Evolutionary conservation across 306 rosid genomes (phyloP).

Genomic region (Clitoria ternatea): DNA sequence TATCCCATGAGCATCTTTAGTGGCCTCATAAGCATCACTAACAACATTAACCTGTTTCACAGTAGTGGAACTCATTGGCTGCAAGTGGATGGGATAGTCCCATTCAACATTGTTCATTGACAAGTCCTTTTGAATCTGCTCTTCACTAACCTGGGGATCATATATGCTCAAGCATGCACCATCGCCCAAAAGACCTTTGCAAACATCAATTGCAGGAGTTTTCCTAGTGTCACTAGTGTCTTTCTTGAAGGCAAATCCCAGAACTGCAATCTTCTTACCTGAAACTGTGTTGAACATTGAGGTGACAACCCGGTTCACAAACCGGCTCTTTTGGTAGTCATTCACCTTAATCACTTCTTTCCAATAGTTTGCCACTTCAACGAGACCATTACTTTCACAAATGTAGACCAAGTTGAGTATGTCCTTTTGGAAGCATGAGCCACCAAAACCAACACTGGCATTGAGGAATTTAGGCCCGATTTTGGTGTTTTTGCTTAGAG

Average conservation of each 20-base stretch:
- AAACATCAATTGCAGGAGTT: conserved; percentile 81
- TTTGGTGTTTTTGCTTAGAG: conserved; percentile 65
- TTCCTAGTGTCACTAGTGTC: conserved; percentile 81
- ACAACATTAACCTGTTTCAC: conserved; percentile 48
- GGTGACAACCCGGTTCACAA: conserved; percentile 63
- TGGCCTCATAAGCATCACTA: conserved; percentile 64
- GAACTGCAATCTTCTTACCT: conserved; percentile 65
- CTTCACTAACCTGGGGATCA: conserved; percentile 59
- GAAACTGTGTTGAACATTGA: conserved; percentile 89
- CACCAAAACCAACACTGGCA: conserved; percentile 93
- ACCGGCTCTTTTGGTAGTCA: conserved; percentile 76
- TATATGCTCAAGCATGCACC: conserved; percentile 62
- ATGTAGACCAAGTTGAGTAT: conserved; percentile 77
- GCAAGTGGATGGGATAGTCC: conserved; percentile 63
- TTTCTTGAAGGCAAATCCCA: conserved; percentile 86
- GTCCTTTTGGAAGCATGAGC: conserved; percentile 84
- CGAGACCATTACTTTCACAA: conserved; percentile 75
- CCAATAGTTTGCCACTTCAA: conserved; percentile 76
- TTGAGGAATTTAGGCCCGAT: conserved; percentile 63
- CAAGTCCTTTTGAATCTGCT: conserved; percentile 62
- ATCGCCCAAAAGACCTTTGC: conserved; percentile 74
- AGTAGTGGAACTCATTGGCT: conserved; percentile 31
- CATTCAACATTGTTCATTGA: conserved; percentile 45
- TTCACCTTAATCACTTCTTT: conserved; percentile 74
- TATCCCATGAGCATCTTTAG: conserved; percentile 67